Evolutionary conservation across 805 yeast species (phyloP), one percentile per base, ranked within the genome.

Genomic region (Lipomyces sp.): DNA sequence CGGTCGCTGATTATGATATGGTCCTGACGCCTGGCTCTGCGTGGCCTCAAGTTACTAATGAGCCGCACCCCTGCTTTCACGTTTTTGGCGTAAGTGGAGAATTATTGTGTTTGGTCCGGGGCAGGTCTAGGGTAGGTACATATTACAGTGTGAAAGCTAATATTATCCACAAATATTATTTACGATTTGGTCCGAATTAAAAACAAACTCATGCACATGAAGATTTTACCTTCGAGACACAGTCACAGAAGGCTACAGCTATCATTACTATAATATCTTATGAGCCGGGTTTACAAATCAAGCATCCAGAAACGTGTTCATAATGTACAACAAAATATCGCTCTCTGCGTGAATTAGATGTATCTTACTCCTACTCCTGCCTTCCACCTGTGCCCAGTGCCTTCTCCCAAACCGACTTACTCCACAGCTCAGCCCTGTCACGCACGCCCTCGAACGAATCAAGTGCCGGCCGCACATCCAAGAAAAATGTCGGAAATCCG

Each of bases 381-480:
- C 65, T 56, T 15, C 70, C 70, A 10, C 70, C 70, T 39, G 59
- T 30, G n/a, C 92, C 92, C 86, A 90, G 80, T 15, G 96, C 96
- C 75, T 86, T 82, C 70, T 84, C 82, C 86, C 90, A 85, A 54
- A 85, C 75, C 11, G 92, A 92, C 60, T 82, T 81, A 59, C 87
- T 79, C 88, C 93, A 90, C 72, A 84, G 88, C 30, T 77, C 77
- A 61, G 89, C 79, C 68, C 98, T 83, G 75, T 92, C 98, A 62
- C 76, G 73, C 2, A 88, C 91, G 71, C 83, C 88, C 0, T 80
- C 78, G 0, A 86, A 73, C 65, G 82, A 82, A 77, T 95, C 99
- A 69, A 92, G 80, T 0, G 97, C 99, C 0, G 99, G 99, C 72
- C 99, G 86, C 18, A 96, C 97, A 78, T 95, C 99, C 70, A 96